Evolutionary conservation across 352 stramenopile genomes (phyloP).

Genomic region (Phytopythium aichiense): DNA sequence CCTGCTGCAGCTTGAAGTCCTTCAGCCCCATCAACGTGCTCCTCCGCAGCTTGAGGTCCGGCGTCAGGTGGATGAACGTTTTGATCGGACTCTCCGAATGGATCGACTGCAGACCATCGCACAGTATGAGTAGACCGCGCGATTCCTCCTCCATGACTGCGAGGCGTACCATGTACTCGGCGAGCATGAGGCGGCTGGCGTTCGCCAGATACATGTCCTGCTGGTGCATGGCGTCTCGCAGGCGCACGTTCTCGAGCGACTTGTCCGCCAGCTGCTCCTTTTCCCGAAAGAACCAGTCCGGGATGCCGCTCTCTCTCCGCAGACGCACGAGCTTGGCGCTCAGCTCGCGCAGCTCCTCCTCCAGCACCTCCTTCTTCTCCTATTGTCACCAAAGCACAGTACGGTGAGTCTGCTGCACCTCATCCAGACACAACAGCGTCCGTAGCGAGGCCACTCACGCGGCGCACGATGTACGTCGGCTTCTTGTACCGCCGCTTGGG

Average conservation of each 20-base stretch:
- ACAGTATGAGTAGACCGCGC: neutral
- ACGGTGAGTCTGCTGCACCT: neutral
- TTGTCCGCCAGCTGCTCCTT: constrained; percentile 17
- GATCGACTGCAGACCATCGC: constrained; percentile 5
- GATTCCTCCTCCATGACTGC: neutral
- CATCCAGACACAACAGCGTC: neutral
- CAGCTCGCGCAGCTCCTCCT: constrained; percentile 26
- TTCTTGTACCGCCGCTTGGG: constrained; percentile 27
- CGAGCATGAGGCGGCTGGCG: constrained; percentile 27
- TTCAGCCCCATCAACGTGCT: constrained; percentile 21
- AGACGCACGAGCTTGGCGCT: constrained; percentile 27
- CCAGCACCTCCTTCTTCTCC: constrained; percentile 46
- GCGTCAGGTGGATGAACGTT: constrained; percentile 37
- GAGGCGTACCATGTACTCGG: constrained; percentile 31
- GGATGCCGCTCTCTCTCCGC: constrained; percentile 22
- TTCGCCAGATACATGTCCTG: constrained; percentile 41
- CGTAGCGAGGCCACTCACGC: neutral
- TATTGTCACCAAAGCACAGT: neutral
- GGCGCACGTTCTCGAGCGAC: constrained; percentile 26
- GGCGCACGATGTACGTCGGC: constrained; percentile 32
- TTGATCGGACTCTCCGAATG: constrained; percentile 26
- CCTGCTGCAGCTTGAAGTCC: constrained; percentile 27
- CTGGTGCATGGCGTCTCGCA: constrained; percentile 32
- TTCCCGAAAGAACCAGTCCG: constrained; percentile 25
- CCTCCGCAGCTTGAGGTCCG: constrained; percentile 26